phyloP scores from a whole-genome alignment of 225 moss, liverwort and hornwort genomes.

The Marchantia polymorpha region DNA sequence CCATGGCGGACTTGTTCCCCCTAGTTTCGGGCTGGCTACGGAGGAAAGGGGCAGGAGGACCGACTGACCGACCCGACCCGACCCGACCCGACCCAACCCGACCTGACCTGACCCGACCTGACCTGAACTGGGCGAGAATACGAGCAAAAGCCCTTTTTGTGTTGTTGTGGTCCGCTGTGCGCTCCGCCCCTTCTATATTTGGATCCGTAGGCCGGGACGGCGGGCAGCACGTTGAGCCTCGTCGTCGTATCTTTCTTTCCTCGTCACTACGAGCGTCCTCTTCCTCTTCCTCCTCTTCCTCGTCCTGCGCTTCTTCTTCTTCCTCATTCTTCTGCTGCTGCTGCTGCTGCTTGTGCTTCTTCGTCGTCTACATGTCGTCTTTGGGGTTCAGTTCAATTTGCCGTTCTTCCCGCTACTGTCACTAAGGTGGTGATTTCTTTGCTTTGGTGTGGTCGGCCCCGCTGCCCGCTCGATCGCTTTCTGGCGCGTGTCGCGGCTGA shows the following conservation, averaged over 20 bases:
- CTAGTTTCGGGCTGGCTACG: neutral
- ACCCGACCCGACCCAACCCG: too few species aligned
- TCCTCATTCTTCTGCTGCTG: neutral
- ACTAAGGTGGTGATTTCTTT: neutral
- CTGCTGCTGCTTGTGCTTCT: too few species aligned
- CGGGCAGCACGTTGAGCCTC: neutral
- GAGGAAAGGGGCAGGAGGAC: neutral
- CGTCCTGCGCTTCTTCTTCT: neutral
- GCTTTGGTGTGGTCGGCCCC: neutral
- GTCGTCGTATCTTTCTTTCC: neutral
- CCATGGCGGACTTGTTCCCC: neutral
- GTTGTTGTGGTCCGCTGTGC: too few species aligned
- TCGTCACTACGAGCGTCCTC: neutral
- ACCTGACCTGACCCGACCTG: too few species aligned
- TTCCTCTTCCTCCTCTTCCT: neutral
- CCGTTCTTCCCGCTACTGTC: slow-evolving; percentile 6
- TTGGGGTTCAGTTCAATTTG: slow-evolving; percentile 6
- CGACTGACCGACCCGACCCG: neutral
- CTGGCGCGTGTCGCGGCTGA: neutral
- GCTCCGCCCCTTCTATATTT: neutral
- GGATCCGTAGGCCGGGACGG: neutral
- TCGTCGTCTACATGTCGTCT: neutral
- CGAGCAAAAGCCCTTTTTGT: neutral
- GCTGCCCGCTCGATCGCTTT: neutral
- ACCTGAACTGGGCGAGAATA: too few species aligned